Evolutionary conservation across 148 eudicot species (phyloP).

Genomic region (Linanthus parryae): DNA sequence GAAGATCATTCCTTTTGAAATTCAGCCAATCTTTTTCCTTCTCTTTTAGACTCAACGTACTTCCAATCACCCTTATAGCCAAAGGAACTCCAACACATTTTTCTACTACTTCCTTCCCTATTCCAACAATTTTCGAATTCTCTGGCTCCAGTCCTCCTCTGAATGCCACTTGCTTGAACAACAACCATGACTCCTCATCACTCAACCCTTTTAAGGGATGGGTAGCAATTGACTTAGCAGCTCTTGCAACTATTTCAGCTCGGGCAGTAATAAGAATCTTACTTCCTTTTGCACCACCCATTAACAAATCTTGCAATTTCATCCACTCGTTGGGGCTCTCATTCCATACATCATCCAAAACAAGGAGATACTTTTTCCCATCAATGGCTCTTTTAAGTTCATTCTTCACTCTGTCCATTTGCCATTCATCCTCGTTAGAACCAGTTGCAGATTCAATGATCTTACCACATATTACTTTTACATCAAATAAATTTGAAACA

Average conservation of each 20-base stretch:
- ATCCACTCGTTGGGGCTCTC: neutral
- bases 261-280: conserved; percentile 2
- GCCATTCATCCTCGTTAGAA: no score
- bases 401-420: no score
- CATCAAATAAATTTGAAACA: neutral
- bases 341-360: conserved; percentile 5
- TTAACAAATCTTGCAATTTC: neutral
- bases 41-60: neutral
- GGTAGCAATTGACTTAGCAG: neutral
- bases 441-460: no score
- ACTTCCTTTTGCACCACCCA: conserved; percentile 6
- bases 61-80: neutral
- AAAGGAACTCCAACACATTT: conserved; percentile 7
- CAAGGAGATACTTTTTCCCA: neutral
- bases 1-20: neutral
- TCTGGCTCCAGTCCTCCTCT: neutral
- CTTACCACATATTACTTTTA: no score
- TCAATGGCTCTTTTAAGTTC: no score
- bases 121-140: neutral
- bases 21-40: neutral
- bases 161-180: neutral
- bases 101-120: neutral
- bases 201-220: neutral
- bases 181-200: neutral
- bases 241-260: neutral